Conservation (phyloP, 495 filamentous ascomycete species). For the Cercophora scortea region DNA sequence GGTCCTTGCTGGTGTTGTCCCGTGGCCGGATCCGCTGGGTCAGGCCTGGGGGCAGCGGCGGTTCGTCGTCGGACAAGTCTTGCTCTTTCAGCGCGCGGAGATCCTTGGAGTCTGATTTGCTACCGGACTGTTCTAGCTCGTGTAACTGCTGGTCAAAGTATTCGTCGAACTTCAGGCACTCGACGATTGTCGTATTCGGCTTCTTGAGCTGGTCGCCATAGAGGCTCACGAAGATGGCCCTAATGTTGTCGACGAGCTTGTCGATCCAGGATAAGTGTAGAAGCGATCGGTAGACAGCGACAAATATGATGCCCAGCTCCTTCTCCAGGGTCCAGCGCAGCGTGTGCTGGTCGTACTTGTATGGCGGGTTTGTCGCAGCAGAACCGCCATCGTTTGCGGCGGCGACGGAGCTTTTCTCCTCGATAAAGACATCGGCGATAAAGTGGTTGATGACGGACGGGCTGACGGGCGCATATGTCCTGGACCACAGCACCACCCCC, state of each 20-base stretch:
- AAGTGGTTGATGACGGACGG: constrained; percentile 84
- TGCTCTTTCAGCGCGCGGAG: constrained; percentile 35
- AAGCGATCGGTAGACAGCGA: constrained; percentile 94
- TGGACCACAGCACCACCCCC: constrained; percentile 94
- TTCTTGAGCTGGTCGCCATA: constrained; percentile 83
- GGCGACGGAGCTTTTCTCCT: constrained; percentile 64
- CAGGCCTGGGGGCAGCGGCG: constrained; percentile 36
- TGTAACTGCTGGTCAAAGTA: constrained; percentile 91
- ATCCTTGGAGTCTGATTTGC: constrained; percentile 24
- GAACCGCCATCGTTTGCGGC: constrained; percentile 50
- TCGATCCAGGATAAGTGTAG: constrained; percentile 96
- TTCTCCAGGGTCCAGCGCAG: constrained; percentile 89
- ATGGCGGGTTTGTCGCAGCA: constrained; percentile 56
- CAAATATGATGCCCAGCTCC: constrained; percentile 90
- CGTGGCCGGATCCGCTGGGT: constrained; percentile 18
- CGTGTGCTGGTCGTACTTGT: constrained; percentile 89
- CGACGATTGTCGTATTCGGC: constrained; percentile 64
- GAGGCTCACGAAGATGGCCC: constrained; percentile 77
- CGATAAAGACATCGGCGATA: constrained; percentile 94
- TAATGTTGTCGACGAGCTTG: constrained; percentile 89
- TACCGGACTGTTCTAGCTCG: constrained; percentile 59
- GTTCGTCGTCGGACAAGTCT: constrained; percentile 23
- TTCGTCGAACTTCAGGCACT: constrained; percentile 72
- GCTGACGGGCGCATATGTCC: constrained; percentile 70
- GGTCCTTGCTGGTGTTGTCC: constrained; percentile 22